Percentiles rank a stretch among this genome's conserved stretches.
Evolutionary conservation across 148 eudicot species (phyloP).

Genomic region (Oxyria digyna): DNA sequence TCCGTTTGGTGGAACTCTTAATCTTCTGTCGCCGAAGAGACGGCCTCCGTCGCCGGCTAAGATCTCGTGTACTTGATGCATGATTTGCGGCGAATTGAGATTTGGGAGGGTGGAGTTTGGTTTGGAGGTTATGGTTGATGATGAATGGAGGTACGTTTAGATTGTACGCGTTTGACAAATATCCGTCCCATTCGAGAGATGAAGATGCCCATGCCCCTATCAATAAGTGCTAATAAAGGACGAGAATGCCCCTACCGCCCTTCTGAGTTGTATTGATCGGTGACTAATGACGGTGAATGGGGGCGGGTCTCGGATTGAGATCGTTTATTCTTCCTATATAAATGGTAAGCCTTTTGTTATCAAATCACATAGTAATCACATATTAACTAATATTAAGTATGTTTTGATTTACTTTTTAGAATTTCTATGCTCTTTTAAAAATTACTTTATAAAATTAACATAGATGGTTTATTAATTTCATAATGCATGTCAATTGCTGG

Average conservation of each 20-base stretch:
- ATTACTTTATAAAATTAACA: no score
- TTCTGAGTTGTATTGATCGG: not conserved
- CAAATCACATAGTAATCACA: no score
- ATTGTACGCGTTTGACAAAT: conserved; percentile 3
- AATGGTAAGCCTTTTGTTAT: no score
- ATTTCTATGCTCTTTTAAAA: no score
- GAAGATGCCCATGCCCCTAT: conserved; percentile 8
- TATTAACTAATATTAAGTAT: no score
- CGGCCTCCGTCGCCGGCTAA: not conserved
- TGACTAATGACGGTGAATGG: no score
- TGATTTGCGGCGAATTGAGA: not conserved
- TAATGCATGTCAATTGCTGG: no score
- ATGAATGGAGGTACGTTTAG: conserved; percentile 2
- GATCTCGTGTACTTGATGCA: conserved; percentile 4
- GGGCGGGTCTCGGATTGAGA: no score
- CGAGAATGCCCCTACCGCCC: conserved; percentile 3
- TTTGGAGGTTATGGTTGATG: conserved; percentile 9
- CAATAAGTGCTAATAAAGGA: not conserved
- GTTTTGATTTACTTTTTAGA: no score
- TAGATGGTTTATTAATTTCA: no score
- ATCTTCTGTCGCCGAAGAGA: not conserved
- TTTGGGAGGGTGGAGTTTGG: not conserved
- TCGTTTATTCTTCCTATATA: no score
- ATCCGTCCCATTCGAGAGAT: not conserved
- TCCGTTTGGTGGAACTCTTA: not conserved